Evolutionary conservation across 139 green algal genomes (phyloP).

Genomic region (Chlamydomonas sphaeroides): DNA sequence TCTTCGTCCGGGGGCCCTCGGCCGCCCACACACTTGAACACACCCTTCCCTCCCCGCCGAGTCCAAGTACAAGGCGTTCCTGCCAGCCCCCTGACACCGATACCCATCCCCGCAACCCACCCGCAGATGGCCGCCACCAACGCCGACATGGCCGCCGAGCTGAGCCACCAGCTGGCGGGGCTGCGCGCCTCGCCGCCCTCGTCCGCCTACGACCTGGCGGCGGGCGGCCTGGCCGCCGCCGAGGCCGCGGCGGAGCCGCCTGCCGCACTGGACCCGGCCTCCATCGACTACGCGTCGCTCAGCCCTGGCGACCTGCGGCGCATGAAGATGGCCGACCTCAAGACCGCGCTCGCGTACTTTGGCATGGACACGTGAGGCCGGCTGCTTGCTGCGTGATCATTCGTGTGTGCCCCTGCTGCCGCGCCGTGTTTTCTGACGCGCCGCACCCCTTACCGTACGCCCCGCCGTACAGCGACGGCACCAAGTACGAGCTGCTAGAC

Average conservation of each 20-base stretch:
- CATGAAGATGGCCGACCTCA: conserved; percentile 39
- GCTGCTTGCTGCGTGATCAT: neutral
- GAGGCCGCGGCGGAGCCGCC: too few relatives aligned
- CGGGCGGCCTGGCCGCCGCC: too few relatives aligned
- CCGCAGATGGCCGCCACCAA: too few relatives aligned
- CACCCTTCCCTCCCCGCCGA: too few relatives aligned
- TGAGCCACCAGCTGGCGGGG: too few relatives aligned
- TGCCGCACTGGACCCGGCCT: neutral
- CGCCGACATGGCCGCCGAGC: too few relatives aligned
- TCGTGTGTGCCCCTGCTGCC: neutral
- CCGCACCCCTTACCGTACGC: neutral
- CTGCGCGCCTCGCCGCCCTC: too few relatives aligned
- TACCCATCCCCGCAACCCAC: too few relatives aligned
- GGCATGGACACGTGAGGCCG: conserved; percentile 22
- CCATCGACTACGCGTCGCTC: conserved; percentile 4
- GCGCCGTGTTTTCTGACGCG: neutral
- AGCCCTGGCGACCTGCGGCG: conserved; percentile 4
- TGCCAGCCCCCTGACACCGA: too few relatives aligned
- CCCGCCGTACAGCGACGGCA: conserved; percentile 20
- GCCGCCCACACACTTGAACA: too few relatives aligned
- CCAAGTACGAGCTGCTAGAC: conserved; percentile 53
- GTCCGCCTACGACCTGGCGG: too few relatives aligned
- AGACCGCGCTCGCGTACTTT: conserved; percentile 2
- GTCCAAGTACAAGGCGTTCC: too few relatives aligned
- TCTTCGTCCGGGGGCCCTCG: neutral